These are phyloP conservation scores for Mycena venus DNA, from an alignment of 768 basidiomycete species.

Conservation along the genomic window DNA sequence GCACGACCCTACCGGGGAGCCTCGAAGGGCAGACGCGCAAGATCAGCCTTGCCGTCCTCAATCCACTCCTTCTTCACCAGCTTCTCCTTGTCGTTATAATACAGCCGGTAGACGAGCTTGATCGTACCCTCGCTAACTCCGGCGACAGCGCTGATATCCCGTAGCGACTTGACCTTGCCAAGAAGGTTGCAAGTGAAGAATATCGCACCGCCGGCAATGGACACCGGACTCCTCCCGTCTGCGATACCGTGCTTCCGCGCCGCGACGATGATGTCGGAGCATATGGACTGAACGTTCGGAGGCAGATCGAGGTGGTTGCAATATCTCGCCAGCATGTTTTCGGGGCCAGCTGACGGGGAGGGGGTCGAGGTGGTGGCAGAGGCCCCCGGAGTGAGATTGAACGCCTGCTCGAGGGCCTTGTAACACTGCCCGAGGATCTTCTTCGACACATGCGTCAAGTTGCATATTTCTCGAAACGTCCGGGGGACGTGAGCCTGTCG, in stretches of 20 bases:
- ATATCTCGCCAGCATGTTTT: slow-evolving; percentile 91
- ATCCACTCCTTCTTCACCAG: slow-evolving; percentile 91
- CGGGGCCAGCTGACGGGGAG: slow-evolving; percentile 76
- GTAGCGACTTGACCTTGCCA: slow-evolving; percentile 79
- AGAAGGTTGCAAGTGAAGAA: slow-evolving; percentile 92
- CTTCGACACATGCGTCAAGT: slow-evolving; percentile 93
- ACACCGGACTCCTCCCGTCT: slow-evolving; percentile 94
- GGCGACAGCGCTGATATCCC: slow-evolving; percentile 91
- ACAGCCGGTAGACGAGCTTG: slow-evolving; percentile 87
- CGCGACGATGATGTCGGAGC: slow-evolving; percentile 84
- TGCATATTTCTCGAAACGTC: slow-evolving; percentile 96
- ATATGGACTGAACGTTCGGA: slow-evolving; percentile 85
- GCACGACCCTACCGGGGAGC: not conserved
- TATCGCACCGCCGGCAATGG: slow-evolving; percentile 98
- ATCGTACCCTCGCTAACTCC: slow-evolving; percentile 98
- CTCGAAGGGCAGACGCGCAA: slow-evolving; percentile 54
- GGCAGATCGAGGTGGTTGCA: slow-evolving; percentile 94
- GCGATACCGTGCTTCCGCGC: slow-evolving; percentile 90
- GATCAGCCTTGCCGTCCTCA: slow-evolving; percentile 79
- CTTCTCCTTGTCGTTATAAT: slow-evolving; percentile 80
- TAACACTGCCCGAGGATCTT: slow-evolving; percentile 96
- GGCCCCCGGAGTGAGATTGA: slow-evolving; percentile 89
- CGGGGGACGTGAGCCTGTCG: slow-evolving; percentile 95
- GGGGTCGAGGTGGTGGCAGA: slow-evolving; percentile 62
- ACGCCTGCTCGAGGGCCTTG: slow-evolving; percentile 88